Conservation (phyloP, 1,284 basidiomycete genomes). For the Heterobasidion occidentale region DNA sequence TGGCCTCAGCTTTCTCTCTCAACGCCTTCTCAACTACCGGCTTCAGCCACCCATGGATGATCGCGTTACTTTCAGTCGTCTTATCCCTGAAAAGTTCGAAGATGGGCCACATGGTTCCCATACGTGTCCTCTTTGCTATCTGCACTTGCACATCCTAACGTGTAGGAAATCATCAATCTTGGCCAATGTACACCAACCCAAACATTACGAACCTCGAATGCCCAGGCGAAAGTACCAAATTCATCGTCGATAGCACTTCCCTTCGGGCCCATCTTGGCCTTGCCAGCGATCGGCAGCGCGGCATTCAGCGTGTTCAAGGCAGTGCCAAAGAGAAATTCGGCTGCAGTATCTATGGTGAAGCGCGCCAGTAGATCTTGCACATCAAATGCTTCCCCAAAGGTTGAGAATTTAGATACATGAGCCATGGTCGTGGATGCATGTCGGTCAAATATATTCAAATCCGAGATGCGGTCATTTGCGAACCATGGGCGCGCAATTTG, state of each 20-base stretch:
- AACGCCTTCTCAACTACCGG: conserved; percentile 51
- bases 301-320: conserved; percentile 52
- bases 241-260: conserved; percentile 46
- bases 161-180: no score
- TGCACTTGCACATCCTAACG: conserved; percentile 40
- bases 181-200: no score
- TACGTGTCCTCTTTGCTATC: conserved; percentile 40
- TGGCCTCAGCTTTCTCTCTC: conserved; percentile 24
- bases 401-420: conserved; percentile 26
- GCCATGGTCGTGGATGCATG: conserved; percentile 28
- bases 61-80: conserved; percentile 38
- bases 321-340: conserved; percentile 33
- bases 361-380: conserved; percentile 29
- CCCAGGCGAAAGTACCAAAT: conserved; percentile 53
- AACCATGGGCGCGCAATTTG: conserved; percentile 39
- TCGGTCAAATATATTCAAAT: conserved; percentile 38
- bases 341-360: conserved; percentile 32
- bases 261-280: conserved; percentile 37
- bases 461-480: conserved; percentile 32
- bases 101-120: conserved; percentile 60
- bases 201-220: conserved; percentile 36
- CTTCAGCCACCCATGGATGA: conserved; percentile 53
- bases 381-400: conserved; percentile 28
- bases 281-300: conserved; percentile 41
- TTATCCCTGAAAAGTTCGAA: conserved; percentile 56